Evolutionary conservation across 2,329 filamentous ascomycete species (phyloP).

Genomic region (Arthrobotrys sinensis): DNA sequence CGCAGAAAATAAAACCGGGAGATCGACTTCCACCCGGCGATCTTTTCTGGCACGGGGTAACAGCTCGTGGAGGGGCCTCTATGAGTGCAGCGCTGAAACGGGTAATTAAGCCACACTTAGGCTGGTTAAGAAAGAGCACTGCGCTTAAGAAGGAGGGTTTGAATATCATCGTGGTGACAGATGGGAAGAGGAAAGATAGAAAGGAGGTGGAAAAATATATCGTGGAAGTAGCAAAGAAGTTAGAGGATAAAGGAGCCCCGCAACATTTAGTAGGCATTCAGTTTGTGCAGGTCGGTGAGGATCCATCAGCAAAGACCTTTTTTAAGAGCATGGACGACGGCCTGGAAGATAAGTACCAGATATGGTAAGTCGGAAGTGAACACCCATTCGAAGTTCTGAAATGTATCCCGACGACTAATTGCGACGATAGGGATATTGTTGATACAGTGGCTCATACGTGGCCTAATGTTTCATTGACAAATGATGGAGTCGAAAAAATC

Average conservation of each 20-base stretch:
- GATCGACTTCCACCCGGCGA: neutral
- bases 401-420: neutral
- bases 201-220: slow-evolving; percentile 13
- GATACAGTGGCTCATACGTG: slow-evolving; percentile 10
- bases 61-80: neutral
- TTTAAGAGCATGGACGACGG: slow-evolving; percentile 14
- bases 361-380: neutral
- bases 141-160: slow-evolving; percentile 6
- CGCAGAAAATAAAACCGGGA: neutral
- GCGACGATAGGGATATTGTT: slow-evolving; percentile 10
- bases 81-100: slow-evolving; percentile 21
- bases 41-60: slow-evolving; percentile 1
- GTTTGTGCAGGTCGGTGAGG: slow-evolving; percentile 24
- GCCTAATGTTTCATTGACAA: neutral
- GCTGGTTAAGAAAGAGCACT: neutral
- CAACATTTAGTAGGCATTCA: slow-evolving; percentile 21
- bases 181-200: slow-evolving; percentile 13
- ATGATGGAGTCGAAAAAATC: slow-evolving; percentile 9
- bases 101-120: slow-evolving; percentile 14
- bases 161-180: slow-evolving; percentile 28
- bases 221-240: slow-evolving; percentile 1
- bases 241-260: neutral
- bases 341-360: slow-evolving; percentile 3
- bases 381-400: neutral
- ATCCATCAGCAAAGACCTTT: neutral